These are phyloP conservation scores for Diaporthe sp. DNA, from an alignment of 2,329 filamentous ascomycete genomes.

Conservation along the genomic window DNA sequence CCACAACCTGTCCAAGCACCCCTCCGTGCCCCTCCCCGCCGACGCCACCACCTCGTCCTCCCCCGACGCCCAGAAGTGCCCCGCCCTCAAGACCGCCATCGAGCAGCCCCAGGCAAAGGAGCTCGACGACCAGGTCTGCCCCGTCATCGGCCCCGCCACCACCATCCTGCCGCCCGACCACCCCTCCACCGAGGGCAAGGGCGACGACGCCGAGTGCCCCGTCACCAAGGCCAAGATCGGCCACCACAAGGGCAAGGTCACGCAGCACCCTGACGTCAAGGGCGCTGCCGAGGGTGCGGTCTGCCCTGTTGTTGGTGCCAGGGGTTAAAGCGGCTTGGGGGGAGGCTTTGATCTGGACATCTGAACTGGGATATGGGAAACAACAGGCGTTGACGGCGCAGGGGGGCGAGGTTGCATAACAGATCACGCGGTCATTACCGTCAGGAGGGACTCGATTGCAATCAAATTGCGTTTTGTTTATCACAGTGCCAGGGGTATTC, in stretches of 20 bases:
- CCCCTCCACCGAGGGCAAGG: slow-evolving; percentile 49
- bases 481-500: background rate
- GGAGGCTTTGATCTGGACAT: background rate
- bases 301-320: slow-evolving; percentile 56
- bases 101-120: slow-evolving; percentile 54
- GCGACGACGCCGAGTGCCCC: slow-evolving; percentile 55
- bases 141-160: slow-evolving; percentile 58
- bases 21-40: slow-evolving; percentile 50
- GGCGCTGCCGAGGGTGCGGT: slow-evolving; percentile 50
- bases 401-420: background rate
- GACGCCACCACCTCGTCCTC: slow-evolving; percentile 45
- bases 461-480: slow-evolving; percentile 7
- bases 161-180: slow-evolving; percentile 58
- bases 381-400: slow-evolving; percentile 19
- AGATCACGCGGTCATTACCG: slow-evolving; percentile 22
- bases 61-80: slow-evolving; percentile 56
- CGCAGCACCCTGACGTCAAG: slow-evolving; percentile 53
- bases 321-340: slow-evolving; percentile 36
- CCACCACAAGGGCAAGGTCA: slow-evolving; percentile 58
- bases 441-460: background rate
- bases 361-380: background rate
- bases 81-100: slow-evolving; percentile 52
- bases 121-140: slow-evolving; percentile 60
- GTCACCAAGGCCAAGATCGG: slow-evolving; percentile 59
- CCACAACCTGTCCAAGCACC: slow-evolving; percentile 56